Evolutionary conservation across 495 filamentous ascomycete genomes (phyloP).

Genomic region (Aspergillus kassunensis): DNA sequence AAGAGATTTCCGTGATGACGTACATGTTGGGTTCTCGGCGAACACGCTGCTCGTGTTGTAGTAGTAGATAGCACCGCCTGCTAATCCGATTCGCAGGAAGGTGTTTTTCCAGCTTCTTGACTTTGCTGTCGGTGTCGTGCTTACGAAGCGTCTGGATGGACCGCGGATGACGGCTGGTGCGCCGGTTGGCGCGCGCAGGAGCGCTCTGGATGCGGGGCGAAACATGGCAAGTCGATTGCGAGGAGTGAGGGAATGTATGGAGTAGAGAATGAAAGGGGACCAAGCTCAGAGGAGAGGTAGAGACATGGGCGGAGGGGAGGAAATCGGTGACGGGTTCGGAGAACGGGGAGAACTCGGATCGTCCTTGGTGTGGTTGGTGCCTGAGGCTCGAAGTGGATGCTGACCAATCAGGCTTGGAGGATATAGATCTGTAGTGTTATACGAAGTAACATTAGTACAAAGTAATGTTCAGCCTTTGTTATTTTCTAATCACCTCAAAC

Average conservation of each 20-base stretch:
- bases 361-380: not conserved
- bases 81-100: conserved; percentile 67
- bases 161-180: conserved; percentile 24
- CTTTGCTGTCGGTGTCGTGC: conserved; percentile 63
- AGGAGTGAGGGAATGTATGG: conserved; percentile 12
- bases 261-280: conserved; percentile 8
- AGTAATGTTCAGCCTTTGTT: too few species aligned
- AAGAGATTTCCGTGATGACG: conserved; percentile 25
- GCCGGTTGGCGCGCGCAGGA: conserved; percentile 47
- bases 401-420: not conserved
- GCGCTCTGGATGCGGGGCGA: conserved; percentile 53
- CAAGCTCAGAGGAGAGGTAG: not conserved
- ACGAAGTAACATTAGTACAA: too few species aligned
- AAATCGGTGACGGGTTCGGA: not conserved
- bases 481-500: too few species aligned
- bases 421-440: too few species aligned
- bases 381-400: not conserved
- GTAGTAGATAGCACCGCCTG: conserved; percentile 77
- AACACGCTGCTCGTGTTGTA: conserved; percentile 89
- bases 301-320: not conserved
- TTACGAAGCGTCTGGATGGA: conserved; percentile 60
- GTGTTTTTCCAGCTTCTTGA: conserved; percentile 78
- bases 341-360: not conserved
- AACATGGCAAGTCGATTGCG: conserved; percentile 48
- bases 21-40: conserved; percentile 76